Evolutionary conservation across 1,139 yeast species (phyloP).

Genomic region (Hansenula sp.): DNA sequence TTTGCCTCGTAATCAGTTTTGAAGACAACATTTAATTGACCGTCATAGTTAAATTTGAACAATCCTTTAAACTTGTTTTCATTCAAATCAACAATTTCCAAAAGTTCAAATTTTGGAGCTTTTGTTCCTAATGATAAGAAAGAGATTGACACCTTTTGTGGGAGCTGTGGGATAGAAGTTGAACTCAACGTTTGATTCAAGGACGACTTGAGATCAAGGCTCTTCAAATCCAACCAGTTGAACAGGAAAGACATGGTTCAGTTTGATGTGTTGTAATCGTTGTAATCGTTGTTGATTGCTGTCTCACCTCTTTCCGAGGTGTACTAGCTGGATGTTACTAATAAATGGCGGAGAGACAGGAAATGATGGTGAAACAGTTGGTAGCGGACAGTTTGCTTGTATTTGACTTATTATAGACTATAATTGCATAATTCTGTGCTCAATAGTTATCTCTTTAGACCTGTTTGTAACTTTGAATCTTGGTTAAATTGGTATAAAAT

Average conservation of each 20-base stretch:
- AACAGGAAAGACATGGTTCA: conserved; percentile 21
- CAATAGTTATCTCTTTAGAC: too few relatives aligned
- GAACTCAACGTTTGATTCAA: conserved; percentile 12
- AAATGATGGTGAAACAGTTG: too few relatives aligned
- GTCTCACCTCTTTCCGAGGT: background rate
- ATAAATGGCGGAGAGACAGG: too few relatives aligned
- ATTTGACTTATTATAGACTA: too few relatives aligned
- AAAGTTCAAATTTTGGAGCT: conserved; percentile 17
- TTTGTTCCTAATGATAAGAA: conserved; percentile 11
- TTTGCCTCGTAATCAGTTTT: conserved; percentile 21
- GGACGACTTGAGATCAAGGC: conserved; percentile 15
- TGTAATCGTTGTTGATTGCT: background rate
- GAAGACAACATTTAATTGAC: conserved; percentile 14
- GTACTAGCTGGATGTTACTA: too few relatives aligned
- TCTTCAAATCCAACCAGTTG: conserved; percentile 20
- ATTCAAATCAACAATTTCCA: conserved; percentile 18
- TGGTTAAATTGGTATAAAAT: too few relatives aligned
- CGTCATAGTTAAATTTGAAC: conserved; percentile 20
- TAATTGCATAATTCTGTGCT: too few relatives aligned
- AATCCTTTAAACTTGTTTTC: conserved; percentile 17
- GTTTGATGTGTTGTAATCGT: background rate
- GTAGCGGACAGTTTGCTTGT: too few relatives aligned
- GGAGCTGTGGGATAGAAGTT: conserved; percentile 14
- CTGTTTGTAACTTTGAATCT: too few relatives aligned
- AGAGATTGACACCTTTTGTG: conserved; percentile 14